Percentiles rank a stretch among this genome's conserved stretches.
Conservation (phyloP, 306 rosid species). For the Gastrolobium bilobum region DNA sequence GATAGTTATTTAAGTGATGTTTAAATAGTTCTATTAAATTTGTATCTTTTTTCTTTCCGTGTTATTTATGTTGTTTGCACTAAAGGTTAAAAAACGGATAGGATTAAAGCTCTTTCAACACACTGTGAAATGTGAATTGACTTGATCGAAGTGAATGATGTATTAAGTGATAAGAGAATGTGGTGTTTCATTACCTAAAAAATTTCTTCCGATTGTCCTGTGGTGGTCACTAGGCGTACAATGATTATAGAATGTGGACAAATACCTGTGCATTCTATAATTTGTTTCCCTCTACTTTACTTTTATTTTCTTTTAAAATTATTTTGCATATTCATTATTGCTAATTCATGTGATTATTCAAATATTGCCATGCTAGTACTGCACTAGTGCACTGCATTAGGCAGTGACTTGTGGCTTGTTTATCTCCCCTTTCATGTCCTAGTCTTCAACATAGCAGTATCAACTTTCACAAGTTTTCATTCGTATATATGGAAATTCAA, state of each 20-base stretch:
- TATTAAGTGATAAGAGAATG: not conserved
- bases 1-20: not conserved
- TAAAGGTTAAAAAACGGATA: not conserved
- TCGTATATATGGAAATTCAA: not conserved
- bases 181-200: not conserved
- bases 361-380: constrained; percentile 5
- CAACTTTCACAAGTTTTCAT: not conserved
- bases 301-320: not conserved
- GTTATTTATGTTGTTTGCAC: not conserved
- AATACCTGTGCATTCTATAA: not conserved
- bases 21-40: not conserved
- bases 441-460: not conserved
- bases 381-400: constrained; percentile 9
- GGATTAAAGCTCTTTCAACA: not conserved
- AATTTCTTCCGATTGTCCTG: constrained; percentile 9
- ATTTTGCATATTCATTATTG: not conserved
- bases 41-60: constrained; percentile 8
- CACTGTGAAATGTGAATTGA: not conserved
- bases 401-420: constrained; percentile 15
- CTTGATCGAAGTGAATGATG: not conserved
- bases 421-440: not conserved
- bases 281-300: constrained; percentile 25
- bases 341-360: constrained; percentile 31
- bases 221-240: not conserved
- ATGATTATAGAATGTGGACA: not conserved